Evolutionary conservation across 345 rosid genomes (phyloP), one percentile per base, ranked within the genome.

Genomic region (Isatis tinctoria): DNA sequence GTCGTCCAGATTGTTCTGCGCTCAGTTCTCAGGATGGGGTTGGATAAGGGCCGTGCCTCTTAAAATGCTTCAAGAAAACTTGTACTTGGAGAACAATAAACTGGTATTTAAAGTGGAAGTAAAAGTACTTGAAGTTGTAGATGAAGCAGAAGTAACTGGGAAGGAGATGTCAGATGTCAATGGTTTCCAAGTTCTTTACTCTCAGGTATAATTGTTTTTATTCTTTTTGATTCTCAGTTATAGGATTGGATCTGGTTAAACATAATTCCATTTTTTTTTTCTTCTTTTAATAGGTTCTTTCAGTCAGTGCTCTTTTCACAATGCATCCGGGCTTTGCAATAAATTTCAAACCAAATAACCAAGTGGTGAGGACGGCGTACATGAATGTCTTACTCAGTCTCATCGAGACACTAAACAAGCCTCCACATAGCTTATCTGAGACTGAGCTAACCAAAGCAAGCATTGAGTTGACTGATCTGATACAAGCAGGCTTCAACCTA

Each of bases 101-200:
- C 5, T 62, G 16, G 39, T 51, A 0, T 8, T 40, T 18, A 13
- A 40, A 28, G 49, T 61, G 0, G 5, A 72, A 13, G 44, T 72
- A 18, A 28, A 62, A 51, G 35, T 72, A 40, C 1, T 32, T 72
- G 62, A 72, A 62, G 33, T 62, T 72, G 57, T 72, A 28, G 11
- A 72, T 61, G 10, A 60, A 27, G 30, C 22, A 60, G 22, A 27
- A 0, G 43, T 28, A 13, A 72, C 69, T 51, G 43, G 52, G 24
- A 59, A 61, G 2, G 69, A 72, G 24, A 61, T 13, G 32, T 37
- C 51, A 14, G 32, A 28, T 24, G 0, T 36, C 6, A 1, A 1
- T 0, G 61, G 75, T 40, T 62, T 69, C 43, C 16, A 69, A 0
- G 35, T 69, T 69, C 35, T 14, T 32, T 44, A 35, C 58, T 18